phyloP scores from a whole-genome alignment of 2,329 filamentous ascomycete genomes.

The Arthroderma sp. region DNA sequence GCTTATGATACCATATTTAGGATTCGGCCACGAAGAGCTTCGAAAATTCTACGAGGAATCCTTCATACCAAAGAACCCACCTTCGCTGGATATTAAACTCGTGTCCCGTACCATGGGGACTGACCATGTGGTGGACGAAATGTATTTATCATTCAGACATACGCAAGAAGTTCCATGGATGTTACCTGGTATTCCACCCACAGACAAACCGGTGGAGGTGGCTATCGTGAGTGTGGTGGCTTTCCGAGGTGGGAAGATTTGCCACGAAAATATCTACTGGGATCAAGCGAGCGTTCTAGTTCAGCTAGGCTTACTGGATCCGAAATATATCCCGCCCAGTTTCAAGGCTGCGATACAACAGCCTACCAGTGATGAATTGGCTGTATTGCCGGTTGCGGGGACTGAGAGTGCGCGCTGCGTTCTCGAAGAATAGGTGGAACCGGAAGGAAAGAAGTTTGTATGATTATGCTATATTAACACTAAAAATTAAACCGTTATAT shows the following conservation, averaged over 20 bases:
- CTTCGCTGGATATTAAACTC: slow-evolving; percentile 39
- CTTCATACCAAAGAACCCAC: slow-evolving; percentile 41
- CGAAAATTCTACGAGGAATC: slow-evolving; percentile 43
- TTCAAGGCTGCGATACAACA: slow-evolving; percentile 16
- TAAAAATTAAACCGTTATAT: no score
- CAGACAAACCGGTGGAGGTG: slow-evolving; percentile 43
- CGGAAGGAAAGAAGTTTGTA: no score
- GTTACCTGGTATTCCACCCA: slow-evolving; percentile 44
- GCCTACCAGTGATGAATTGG: slow-evolving; percentile 13
- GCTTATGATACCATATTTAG: slow-evolving; percentile 13
- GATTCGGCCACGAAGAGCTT: slow-evolving; percentile 28
- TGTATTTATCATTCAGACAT: slow-evolving; percentile 45
- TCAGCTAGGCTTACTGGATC: slow-evolving; percentile 45
- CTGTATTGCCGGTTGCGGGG: slow-evolving; percentile 22
- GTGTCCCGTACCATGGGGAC: slow-evolving; percentile 45
- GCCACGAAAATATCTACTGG: slow-evolving; percentile 47
- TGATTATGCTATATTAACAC: no score
- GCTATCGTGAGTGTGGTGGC: slow-evolving; percentile 45
- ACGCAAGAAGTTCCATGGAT: slow-evolving; percentile 45
- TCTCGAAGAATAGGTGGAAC: slow-evolving; percentile 11
- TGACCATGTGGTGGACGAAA: slow-evolving; percentile 49
- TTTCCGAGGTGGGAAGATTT: slow-evolving; percentile 37
- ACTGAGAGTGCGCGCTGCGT: slow-evolving; percentile 22
- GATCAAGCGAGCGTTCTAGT: slow-evolving; percentile 49
- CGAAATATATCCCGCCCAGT: slow-evolving; percentile 36